Conservation (phyloP, 371 early-diverging fungal genomes). For the Amoeboaphelidium protococcarum region DNA sequence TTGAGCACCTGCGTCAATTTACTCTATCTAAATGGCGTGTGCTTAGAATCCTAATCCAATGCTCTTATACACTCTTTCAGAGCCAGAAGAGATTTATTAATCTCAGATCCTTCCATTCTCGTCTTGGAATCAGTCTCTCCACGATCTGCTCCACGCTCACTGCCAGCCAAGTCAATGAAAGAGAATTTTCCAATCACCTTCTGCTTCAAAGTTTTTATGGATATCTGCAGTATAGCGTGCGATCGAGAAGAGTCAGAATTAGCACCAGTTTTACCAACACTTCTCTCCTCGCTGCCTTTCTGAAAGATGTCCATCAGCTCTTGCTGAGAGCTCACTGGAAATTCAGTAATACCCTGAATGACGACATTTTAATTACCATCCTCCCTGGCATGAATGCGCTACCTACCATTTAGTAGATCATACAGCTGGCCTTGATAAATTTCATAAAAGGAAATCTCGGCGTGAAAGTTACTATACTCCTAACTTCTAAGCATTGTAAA, state of each 20-base stretch:
- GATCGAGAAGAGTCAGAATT: constrained; percentile 90
- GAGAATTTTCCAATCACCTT: constrained; percentile 50
- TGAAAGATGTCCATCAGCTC: constrained; percentile 68
- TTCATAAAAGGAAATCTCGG: constrained; percentile 76
- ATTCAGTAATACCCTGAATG: constrained; percentile 56
- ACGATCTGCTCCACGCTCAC: constrained; percentile 93
- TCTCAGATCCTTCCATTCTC: constrained; percentile 90
- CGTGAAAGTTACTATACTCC: constrained; percentile 35
- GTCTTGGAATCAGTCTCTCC: constrained; percentile 72
- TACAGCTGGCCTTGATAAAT: constrained; percentile 90
- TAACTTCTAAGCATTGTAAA: constrained; percentile 10
- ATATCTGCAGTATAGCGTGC: constrained; percentile 87
- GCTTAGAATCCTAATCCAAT: constrained; percentile 66
- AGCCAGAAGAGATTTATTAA: constrained; percentile 90
- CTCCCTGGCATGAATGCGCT: constrained; percentile 66
- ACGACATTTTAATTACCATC: constrained; percentile 82
- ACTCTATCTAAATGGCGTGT: constrained; percentile 88
- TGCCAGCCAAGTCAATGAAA: constrained; percentile 96
- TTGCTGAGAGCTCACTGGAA: constrained; percentile 39
- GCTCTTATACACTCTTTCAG: constrained; percentile 95
- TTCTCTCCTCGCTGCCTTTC: constrained; percentile 54
- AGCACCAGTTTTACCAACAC: constrained; percentile 78
- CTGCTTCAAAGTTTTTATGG: constrained; percentile 32
- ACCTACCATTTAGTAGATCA: constrained; percentile 65
- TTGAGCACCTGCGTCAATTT: constrained; percentile 93